phyloP scores from a whole-genome alignment of 805 yeast genomes.

The Wickerhamomyces subpelliculosus region DNA sequence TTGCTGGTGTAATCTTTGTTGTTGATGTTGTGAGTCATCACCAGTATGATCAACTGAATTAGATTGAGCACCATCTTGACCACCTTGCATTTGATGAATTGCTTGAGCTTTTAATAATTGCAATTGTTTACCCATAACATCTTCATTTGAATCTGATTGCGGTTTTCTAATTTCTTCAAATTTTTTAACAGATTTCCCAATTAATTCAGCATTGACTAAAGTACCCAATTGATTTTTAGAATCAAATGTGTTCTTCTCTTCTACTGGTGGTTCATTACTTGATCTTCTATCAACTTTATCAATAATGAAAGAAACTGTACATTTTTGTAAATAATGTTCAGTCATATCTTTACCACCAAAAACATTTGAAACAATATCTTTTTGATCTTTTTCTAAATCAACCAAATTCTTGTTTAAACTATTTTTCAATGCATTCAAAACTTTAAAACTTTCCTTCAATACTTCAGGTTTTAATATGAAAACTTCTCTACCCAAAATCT shows the following conservation, averaged over 20 bases:
- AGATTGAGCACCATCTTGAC: not conserved
- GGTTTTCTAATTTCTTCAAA: conserved; percentile 2
- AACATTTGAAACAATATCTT: conserved; percentile 23
- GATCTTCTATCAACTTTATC: conserved; percentile 8
- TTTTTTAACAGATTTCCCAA: conserved; percentile 9
- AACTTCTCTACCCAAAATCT: conserved; percentile 16
- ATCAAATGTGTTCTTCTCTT: conserved; percentile 7
- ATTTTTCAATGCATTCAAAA: conserved; percentile 18
- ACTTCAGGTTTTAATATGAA: conserved; percentile 22
- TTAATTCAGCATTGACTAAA: conserved; percentile 9
- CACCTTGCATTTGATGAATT: not conserved
- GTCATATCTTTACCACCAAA: conserved; percentile 25
- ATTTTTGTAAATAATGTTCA: conserved; percentile 22
- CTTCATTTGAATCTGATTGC: conserved; percentile 6
- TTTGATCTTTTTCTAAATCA: conserved; percentile 21
- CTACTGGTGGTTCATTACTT: conserved; percentile 2
- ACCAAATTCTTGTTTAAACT: conserved; percentile 18
- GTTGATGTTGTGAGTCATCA: not conserved
- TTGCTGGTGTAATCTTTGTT: not conserved
- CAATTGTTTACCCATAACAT: conserved; percentile 3
- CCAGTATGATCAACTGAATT: too few species aligned
- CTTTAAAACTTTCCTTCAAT: conserved; percentile 21
- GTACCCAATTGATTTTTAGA: conserved; percentile 17
- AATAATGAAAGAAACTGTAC: conserved; percentile 21
- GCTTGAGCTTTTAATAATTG: not conserved